Conservation (phyloP, 192 early-diverging fungal genomes). For the Jimgerdemannia flammicorona region DNA sequence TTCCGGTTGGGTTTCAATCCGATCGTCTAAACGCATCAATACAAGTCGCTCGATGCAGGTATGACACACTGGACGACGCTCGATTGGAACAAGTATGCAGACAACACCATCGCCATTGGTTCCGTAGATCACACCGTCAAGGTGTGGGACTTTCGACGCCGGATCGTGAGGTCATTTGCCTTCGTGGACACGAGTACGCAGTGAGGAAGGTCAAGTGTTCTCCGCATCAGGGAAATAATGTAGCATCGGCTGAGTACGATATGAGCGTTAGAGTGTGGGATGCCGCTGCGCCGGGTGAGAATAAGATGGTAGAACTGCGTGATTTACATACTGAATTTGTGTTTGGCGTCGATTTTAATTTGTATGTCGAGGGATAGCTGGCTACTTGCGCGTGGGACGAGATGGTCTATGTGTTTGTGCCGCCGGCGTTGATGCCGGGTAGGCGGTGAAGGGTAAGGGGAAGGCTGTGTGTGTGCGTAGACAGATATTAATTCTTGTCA, state of each 20-base stretch:
- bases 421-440: constrained; percentile 25
- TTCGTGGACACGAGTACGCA: constrained; percentile 91
- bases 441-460: too few species aligned
- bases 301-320: constrained; percentile 60
- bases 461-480: too few species aligned
- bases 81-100: constrained; percentile 98
- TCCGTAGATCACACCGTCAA: constrained; percentile 87
- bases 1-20: constrained; percentile 20
- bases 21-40: constrained; percentile 73
- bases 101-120: constrained; percentile 79
- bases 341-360: constrained; percentile 88
- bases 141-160: constrained; percentile 89
- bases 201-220: constrained; percentile 90
- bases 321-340: constrained; percentile 96
- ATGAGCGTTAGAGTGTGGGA: constrained; percentile 98
- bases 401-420: constrained; percentile 61
- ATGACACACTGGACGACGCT: constrained; percentile 96
- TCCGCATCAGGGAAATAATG: constrained; percentile 77
- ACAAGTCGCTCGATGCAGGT: constrained; percentile 82
- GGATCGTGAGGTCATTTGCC: constrained; percentile 62
- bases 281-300: constrained; percentile 35
- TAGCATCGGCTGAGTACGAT: constrained; percentile 89
- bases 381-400: constrained; percentile 99
- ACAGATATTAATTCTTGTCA: too few species aligned
- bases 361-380: constrained; percentile 83